Base-by-base conservation (phyloP, 768 basidiomycete genomes). In the Rhodosporidiobolus sp. region DNA sequence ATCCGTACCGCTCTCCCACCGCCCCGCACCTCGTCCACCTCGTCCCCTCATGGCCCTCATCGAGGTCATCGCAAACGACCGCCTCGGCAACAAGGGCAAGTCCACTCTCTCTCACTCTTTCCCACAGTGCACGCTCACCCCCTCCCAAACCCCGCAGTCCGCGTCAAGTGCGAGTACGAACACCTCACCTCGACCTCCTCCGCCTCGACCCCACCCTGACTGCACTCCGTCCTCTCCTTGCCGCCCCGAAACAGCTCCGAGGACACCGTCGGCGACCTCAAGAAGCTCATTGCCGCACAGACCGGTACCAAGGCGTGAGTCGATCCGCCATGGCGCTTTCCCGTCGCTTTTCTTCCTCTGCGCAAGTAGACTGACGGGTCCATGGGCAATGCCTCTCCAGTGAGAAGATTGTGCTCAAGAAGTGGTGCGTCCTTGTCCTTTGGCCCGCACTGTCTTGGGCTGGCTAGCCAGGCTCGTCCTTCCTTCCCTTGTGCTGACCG, bases 181-280 rank as follows among this genome's bases (percentile, higher is more conserved):
- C n/a, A n/a, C n/a, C n/a, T 72, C 24, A 10, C 50, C 38, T 30
- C 61, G 28, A n/a, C 34, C 32, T 38, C 65, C 22, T 19, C 45
- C 17, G 28, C 32, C 34, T 57, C 22, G 28, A 20, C 22, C 56
- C n/a, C 11, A 24, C 12, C 54, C 19, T 4, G 26, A 6, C 28
- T 32, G 19, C 17, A 4, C 26, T 17, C 12, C 12, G 26, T 0
- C 14, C 24, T 9, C 26, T 20, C 24, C 16, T 17, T 8, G 6
- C 32, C 7, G 17, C 9, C 24, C 4, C 10, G 9, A 5, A 50
- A 43, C 67, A 89, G 88, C 81, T 87, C 92, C 9, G 89, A 95
- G 22, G 96, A 99, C 80, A 98, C 96, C 2, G 92, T 99, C 48
- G 95, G 95, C 53, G 95, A 97, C 80, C 85, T 99, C 74, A 98